Evolutionary conservation across 2,329 filamentous ascomycete species (phyloP), one percentile per base, ranked within the genome.

Genomic region (Xylariaceae sp.): DNA sequence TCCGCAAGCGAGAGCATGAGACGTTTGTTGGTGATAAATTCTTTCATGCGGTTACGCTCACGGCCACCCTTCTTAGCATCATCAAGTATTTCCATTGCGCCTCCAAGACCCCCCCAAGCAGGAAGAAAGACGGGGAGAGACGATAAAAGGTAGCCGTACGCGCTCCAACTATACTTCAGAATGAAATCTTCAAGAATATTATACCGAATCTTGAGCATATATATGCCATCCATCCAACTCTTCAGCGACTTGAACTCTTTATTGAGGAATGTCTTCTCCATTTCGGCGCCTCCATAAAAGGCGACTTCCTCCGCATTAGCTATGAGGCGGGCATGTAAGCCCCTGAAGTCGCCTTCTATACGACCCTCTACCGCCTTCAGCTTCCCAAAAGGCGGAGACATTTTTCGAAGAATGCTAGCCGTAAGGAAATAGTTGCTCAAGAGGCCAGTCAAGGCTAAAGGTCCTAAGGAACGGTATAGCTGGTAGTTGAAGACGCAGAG

Each of bases 111-210:
- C 51, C 91, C 92, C 90, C 94, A 96, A 1, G 90, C 89, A 0
- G 94, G 94, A 16, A 99, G 78, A 73, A 97, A 99, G 45, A 97
- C 87, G 0, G 94, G 94, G 10, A 99, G 77, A 2, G 92, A 95
- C 1, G 92, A 94, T 53, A 99, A 80, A 34, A 97, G 80, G 66
- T 99, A 99, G 34, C 94, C 94, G 67, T 96, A 96, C 0, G 94
- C 94, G 59, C 92, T 97, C 94, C 94, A 99, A 61, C 90, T 94
- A 69, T 99, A 99, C 70, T 99, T 99, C 55, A 99, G 76, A 46
- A 99, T 90, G 66, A 99, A 96, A 69, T 99, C 94, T 69, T 99
- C 94, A 0, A 99, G 84, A 76, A 99, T 99, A 69, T 97, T 99
- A 76, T 99, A 99, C 15, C 91, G 86, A 61, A 99, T 96, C 72